Evolutionary conservation across 2,329 filamentous ascomycete species (phyloP).

Genomic region (Emmonsia crescens): DNA sequence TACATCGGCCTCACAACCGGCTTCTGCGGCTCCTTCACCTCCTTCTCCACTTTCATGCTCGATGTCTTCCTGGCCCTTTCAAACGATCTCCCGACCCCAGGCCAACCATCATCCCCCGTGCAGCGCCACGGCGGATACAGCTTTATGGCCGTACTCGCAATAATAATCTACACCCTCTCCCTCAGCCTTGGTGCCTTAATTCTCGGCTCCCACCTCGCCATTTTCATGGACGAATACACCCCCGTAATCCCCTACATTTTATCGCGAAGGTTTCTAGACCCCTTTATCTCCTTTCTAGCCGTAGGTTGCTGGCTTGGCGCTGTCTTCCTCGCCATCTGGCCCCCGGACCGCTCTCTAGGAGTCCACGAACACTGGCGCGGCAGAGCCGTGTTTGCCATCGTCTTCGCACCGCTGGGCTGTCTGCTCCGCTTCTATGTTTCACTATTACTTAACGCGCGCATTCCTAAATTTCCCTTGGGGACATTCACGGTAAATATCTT

Average conservation of each 20-base stretch:
- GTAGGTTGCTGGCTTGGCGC: constrained; percentile 70
- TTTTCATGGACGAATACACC: constrained; percentile 46
- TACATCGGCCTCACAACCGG: constrained; percentile 80
- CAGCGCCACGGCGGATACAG: constrained; percentile 63
- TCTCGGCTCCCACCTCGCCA: constrained; percentile 64
- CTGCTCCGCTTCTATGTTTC: constrained; percentile 64
- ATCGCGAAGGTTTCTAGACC: constrained; percentile 54
- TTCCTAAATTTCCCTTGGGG: constrained; percentile 65
- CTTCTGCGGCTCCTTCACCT: constrained; percentile 83
- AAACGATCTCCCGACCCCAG: constrained; percentile 55
- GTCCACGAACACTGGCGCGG: constrained; percentile 59
- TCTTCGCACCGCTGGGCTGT: constrained; percentile 74
- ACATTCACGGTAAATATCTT: constrained; percentile 75
- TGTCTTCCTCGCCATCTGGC: constrained; percentile 58
- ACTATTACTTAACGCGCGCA: constrained; percentile 55
- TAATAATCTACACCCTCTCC: constrained; percentile 60
- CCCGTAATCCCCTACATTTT: constrained; percentile 51
- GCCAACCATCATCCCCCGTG: constrained; percentile 35
- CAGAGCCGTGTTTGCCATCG: constrained; percentile 60
- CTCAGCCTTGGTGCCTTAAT: constrained; percentile 60
- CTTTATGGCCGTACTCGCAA: constrained; percentile 67
- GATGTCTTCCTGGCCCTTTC: constrained; percentile 70
- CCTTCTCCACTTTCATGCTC: constrained; percentile 75
- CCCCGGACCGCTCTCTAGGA: constrained; percentile 44
- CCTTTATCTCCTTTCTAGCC: constrained; percentile 51